Evolutionary conservation across 2,329 filamentous ascomycete genomes (phyloP).

Genomic region (Lasiodiplodia citricola): DNA sequence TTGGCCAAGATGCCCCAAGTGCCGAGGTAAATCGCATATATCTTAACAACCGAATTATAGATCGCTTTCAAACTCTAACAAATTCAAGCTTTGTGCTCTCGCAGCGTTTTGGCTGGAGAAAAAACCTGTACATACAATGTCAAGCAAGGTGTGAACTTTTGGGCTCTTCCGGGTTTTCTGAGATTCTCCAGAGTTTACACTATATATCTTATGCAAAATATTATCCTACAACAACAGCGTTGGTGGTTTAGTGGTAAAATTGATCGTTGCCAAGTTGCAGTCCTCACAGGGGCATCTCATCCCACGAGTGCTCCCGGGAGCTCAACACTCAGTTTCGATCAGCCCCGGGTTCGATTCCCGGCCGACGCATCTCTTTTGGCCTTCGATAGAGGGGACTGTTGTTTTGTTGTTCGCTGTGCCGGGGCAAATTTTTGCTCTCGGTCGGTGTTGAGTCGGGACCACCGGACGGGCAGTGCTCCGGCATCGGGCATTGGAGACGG

Average conservation of each 20-base stretch:
- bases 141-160: no score
- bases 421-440: not conserved
- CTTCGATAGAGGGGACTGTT: not conserved
- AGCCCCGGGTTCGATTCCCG: conserved; percentile 5
- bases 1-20: no score
- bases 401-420: not conserved
- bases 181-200: no score
- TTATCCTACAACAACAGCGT: not conserved
- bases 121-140: no score
- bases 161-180: no score
- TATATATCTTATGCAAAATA: no score
- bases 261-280: not conserved
- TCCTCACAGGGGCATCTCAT: not conserved
- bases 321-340: not conserved
- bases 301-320: not conserved
- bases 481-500: not conserved
- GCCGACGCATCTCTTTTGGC: not conserved
- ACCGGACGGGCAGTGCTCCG: not conserved
- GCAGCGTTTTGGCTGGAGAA: no score
- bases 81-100: no score
- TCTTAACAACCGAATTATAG: no score
- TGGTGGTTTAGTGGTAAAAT: not conserved
- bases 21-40: no score
- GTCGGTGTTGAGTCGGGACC: not conserved
- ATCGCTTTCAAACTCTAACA: no score